Percentiles rank a stretch among this genome's conserved stretches.
Conservation (phyloP, 305 asterid genomes). For the Solanum hybrid region DNA sequence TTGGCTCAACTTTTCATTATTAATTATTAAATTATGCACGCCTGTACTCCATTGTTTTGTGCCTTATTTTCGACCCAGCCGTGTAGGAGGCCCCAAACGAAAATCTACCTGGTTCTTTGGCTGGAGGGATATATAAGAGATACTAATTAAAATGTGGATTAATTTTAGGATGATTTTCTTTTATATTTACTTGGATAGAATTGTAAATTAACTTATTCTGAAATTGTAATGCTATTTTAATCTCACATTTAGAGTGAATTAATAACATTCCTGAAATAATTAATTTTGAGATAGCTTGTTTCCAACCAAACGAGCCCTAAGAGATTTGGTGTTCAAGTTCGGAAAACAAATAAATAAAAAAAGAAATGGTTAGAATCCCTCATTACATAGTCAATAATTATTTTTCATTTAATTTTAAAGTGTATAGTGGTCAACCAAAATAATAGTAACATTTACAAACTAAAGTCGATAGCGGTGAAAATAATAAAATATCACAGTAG, state of each 20-base stretch:
- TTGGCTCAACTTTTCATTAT: neutral
- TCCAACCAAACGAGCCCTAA: rapidly evolving
- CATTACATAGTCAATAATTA: neutral
- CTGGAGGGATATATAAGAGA: neutral
- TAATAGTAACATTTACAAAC: neutral
- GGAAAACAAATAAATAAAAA: neutral
- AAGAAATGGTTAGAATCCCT: neutral
- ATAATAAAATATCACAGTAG: neutral
- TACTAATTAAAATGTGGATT: neutral
- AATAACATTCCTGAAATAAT: neutral
- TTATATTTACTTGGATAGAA: neutral
- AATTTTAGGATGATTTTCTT: neutral
- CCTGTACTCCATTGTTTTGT: neutral
- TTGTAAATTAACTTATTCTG: neutral
- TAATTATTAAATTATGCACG: neutral
- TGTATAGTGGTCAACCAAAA: neutral
- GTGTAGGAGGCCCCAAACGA: neutral
- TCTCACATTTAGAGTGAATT: neutral
- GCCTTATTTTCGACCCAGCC: neutral
- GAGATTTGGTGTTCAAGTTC: neutral
- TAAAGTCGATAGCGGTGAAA: neutral
- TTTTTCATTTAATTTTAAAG: neutral
- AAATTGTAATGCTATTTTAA: neutral
- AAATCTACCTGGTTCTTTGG: neutral
- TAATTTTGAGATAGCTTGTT: neutral